Percentiles rank a stretch among this genome's conserved stretches.
Evolutionary conservation across 78 protist species (phyloP).

Genomic region (Pelomyxa schiedti): DNA sequence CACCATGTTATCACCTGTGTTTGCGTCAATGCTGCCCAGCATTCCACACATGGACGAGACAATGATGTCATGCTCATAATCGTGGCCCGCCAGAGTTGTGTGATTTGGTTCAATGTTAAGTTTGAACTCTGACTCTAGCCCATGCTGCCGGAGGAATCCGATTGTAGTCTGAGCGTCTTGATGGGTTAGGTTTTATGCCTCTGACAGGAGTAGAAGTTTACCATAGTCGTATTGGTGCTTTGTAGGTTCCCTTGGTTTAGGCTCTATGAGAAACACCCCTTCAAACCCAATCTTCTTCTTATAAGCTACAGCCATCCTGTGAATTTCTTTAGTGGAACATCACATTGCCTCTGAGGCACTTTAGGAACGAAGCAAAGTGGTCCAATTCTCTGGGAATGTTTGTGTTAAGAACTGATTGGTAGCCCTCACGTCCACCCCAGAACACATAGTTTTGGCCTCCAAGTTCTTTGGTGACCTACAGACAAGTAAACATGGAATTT

Average conservation of each 20-base stretch:
- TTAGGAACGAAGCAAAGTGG: neutral
- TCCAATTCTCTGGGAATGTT: neutral
- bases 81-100: neutral
- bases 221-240: constrained; percentile 16
- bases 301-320: neutral
- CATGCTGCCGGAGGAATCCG: neutral
- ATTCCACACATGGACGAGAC: neutral
- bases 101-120: neutral
- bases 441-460: constrained; percentile 1
- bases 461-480: neutral
- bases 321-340: no score
- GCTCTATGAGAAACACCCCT: constrained; percentile 3
- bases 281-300: constrained; percentile 5
- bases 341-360: no score
- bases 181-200: no score
- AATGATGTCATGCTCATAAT: neutral
- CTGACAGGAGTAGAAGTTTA: neutral
- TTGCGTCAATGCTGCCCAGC: constrained; percentile 7
- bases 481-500: neutral
- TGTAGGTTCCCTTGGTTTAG: constrained; percentile 11
- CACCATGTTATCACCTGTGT: neutral
- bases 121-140: neutral
- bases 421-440: constrained; percentile 16
- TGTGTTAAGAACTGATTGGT: constrained; percentile 5
- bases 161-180: neutral